These are phyloP conservation scores for Pichia rugopelliculosa DNA, from an alignment of 805 yeast genomes.

Conservation along the genomic window DNA sequence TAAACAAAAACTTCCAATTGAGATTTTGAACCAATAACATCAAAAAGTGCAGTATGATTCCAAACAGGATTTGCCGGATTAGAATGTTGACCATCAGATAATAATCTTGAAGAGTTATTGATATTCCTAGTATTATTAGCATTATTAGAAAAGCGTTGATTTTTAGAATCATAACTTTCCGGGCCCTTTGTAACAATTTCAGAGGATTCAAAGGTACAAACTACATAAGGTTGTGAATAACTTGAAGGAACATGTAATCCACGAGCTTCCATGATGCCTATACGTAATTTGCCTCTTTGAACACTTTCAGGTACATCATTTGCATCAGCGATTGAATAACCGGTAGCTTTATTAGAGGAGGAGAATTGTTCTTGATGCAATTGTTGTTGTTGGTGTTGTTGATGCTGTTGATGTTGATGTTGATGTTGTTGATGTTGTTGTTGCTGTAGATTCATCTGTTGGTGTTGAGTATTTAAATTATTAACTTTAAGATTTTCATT, in stretches of 20 bases:
- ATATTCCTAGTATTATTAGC: too few species aligned
- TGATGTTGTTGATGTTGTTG: conserved; percentile 1
- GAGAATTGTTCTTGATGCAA: conserved; percentile 8
- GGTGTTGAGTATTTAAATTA: conserved; percentile 1
- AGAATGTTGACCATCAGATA: conserved; percentile 12
- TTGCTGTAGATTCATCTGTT: conserved; percentile 5
- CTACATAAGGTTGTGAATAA: conserved; percentile 74
- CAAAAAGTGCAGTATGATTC: conserved; percentile 91
- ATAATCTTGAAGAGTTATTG: background rate
- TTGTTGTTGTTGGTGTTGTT: conserved; percentile 8
- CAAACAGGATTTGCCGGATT: conserved; percentile 63
- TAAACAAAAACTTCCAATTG: conserved; percentile 87
- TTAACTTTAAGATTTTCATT: background rate
- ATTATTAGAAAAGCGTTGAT: background rate
- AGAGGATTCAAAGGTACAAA: conserved; percentile 84
- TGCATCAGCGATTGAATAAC: conserved; percentile 12
- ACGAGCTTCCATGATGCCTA: conserved; percentile 73
- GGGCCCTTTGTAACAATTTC: conserved; percentile 86
- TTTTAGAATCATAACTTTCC: conserved; percentile 33
- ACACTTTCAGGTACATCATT: conserved; percentile 25
- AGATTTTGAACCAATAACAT: conserved; percentile 77
- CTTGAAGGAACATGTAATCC: conserved; percentile 51
- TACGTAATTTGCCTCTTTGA: conserved; percentile 78
- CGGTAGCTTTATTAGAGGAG: conserved; percentile 21
- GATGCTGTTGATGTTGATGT: background rate